A percentile compares a stretch with the other conserved stretches of the same genome.
Conservation (phyloP, 225 moss, liverwort and hornwort species). For the Polytrichum formosum region DNA sequence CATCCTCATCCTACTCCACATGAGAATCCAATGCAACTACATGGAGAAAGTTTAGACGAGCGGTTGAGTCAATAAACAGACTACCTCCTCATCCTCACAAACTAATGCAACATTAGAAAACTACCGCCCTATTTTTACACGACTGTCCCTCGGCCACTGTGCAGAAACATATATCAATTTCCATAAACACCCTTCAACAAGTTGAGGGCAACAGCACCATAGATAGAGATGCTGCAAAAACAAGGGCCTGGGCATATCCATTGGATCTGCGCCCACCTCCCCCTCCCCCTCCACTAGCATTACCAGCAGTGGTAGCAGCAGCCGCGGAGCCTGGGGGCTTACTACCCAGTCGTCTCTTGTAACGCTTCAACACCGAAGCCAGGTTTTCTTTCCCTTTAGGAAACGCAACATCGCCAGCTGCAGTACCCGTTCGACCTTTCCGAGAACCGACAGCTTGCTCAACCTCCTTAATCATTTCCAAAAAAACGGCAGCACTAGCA, state of each 20-base stretch:
- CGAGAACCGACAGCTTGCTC: slow-evolving; percentile 81
- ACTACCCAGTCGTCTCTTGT: slow-evolving; percentile 69
- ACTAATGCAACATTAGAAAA: slow-evolving; percentile 11
- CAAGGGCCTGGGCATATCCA: slow-evolving; percentile 41
- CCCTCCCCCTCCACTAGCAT: slow-evolving; percentile 29
- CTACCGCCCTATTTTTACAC: slow-evolving; percentile 34
- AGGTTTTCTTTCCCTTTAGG: slow-evolving; percentile 93
- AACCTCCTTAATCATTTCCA: slow-evolving; percentile 93
- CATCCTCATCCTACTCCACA: neutral
- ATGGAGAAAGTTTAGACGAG: slow-evolving; percentile 2
- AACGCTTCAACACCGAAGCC: slow-evolving; percentile 84
- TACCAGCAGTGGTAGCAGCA: slow-evolving; percentile 25
- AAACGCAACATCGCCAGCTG: slow-evolving; percentile 90
- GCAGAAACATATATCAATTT: slow-evolving; percentile 14
- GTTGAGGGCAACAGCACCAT: slow-evolving; percentile 43
- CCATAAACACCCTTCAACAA: slow-evolving; percentile 28
- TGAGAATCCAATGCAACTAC: slow-evolving; percentile 1
- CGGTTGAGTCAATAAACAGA: neutral
- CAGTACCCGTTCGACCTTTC: slow-evolving; percentile 88
- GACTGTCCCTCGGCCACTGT: slow-evolving; percentile 6
- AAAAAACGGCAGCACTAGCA: slow-evolving; percentile 54
- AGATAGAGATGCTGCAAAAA: slow-evolving; percentile 55
- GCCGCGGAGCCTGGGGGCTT: slow-evolving; percentile 53
- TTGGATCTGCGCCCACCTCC: slow-evolving; percentile 33
- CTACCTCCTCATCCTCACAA: slow-evolving; percentile 11